A percentile compares a stretch with the other conserved stretches of the same genome.
Conservation (phyloP, 2,329 filamentous ascomycete species). For the Fusarium liriodendri region DNA sequence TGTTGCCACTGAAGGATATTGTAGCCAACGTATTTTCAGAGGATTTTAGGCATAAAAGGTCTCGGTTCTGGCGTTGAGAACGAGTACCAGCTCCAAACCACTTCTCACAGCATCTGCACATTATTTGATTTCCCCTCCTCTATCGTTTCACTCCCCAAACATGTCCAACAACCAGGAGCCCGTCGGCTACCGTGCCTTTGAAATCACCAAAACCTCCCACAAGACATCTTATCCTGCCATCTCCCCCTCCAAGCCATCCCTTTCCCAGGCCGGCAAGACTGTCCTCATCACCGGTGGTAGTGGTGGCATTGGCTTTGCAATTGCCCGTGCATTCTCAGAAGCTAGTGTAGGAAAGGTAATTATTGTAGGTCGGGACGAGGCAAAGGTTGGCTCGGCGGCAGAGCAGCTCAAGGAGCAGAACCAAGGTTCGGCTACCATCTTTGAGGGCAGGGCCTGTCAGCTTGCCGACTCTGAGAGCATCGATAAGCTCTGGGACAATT, state of each 20-base stretch:
- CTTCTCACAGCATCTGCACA: neutral
- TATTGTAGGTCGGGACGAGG: neutral
- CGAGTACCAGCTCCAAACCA: neutral
- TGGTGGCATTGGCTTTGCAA: neutral
- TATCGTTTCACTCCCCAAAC: neutral
- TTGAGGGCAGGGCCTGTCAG: neutral
- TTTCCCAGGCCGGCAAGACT: slow-evolving; percentile 2
- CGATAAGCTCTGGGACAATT: neutral
- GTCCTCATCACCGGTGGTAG: slow-evolving; percentile 1
- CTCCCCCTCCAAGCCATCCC: neutral
- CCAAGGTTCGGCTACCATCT: neutral
- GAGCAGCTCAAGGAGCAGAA: neutral
- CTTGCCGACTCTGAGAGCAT: neutral
- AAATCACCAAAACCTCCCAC: neutral
- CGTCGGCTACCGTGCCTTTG: neutral
- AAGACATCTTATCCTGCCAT: neutral
- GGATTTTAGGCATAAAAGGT: neutral
- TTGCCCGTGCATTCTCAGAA: neutral
- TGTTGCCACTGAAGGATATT: neutral
- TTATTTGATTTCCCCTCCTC: neutral
- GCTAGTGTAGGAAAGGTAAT: neutral
- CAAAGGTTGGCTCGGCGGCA: neutral
- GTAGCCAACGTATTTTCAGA: rapidly evolving
- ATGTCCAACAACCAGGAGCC: neutral
- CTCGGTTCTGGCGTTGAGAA: neutral